A percentile compares a stretch with the other conserved stretches of the same genome.
These are phyloP conservation scores for Tuber brumale DNA, from an alignment of 495 filamentous ascomycete genomes.

Conservation along the genomic window DNA sequence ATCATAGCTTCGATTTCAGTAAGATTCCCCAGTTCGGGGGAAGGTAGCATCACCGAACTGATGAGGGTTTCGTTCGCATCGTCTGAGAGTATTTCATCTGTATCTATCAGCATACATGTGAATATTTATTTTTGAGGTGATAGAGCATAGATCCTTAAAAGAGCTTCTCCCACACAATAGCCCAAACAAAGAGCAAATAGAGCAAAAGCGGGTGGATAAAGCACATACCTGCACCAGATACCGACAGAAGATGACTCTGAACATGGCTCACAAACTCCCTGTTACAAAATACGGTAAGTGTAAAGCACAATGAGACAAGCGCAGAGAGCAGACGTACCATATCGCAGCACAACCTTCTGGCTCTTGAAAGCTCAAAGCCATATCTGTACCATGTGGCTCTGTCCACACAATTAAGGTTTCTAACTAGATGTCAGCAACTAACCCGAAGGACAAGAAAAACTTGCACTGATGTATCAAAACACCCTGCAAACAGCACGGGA, in stretches of 20 bases:
- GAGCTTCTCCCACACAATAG: not conserved
- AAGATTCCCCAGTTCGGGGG: slow-evolving; percentile 70
- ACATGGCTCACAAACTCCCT: slow-evolving; percentile 89
- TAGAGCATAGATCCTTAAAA: not conserved
- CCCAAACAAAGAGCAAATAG: slow-evolving; percentile 21
- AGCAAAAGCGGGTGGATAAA: slow-evolving; percentile 12
- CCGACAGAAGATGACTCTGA: slow-evolving; percentile 58
- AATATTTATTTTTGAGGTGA: not conserved
- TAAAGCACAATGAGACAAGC: slow-evolving; percentile 3
- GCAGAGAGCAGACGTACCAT: slow-evolving; percentile 55
- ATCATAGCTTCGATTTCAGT: slow-evolving; percentile 75
- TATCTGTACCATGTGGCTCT: slow-evolving; percentile 75
- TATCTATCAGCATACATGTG: slow-evolving; percentile 6
- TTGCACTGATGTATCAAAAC: slow-evolving; percentile 6
- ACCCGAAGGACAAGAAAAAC: not conserved
- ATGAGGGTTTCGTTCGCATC: slow-evolving; percentile 51
- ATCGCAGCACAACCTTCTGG: slow-evolving; percentile 88
- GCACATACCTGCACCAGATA: slow-evolving; percentile 38
- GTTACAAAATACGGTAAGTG: slow-evolving; percentile 25
- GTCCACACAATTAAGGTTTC: slow-evolving; percentile 99
- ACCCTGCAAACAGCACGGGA: not conserved
- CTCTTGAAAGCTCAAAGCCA: slow-evolving; percentile 98
- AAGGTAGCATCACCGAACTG: slow-evolving; percentile 64
- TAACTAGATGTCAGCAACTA: slow-evolving; percentile 40
- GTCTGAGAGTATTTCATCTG: slow-evolving; percentile 87